Evolutionary conservation across 768 basidiomycete species (phyloP).

Genomic region (Leccinellum albellum): DNA sequence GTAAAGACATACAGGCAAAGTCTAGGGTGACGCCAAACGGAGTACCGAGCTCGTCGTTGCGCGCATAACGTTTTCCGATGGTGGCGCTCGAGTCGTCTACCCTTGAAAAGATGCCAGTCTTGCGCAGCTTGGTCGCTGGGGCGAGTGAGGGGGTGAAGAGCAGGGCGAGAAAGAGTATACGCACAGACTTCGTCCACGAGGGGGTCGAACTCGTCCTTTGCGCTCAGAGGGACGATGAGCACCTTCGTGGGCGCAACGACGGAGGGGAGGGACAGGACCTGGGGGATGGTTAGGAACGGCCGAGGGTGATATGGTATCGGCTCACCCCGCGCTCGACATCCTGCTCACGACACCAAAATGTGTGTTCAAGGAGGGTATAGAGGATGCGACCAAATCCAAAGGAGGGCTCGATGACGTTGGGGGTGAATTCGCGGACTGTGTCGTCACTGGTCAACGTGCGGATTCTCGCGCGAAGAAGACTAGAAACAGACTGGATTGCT

Average conservation of each 20-base stretch:
- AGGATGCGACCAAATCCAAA: conserved; percentile 96
- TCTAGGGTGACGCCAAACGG: conserved; percentile 96
- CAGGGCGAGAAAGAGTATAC: conserved; percentile 33
- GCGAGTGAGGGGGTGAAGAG: not conserved
- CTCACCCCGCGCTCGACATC: conserved; percentile 86
- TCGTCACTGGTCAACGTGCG: conserved; percentile 18
- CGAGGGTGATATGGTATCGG: conserved; percentile 4
- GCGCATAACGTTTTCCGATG: conserved; percentile 94
- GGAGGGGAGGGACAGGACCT: conserved; percentile 90
- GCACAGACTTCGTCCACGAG: conserved; percentile 86
- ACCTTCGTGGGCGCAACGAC: conserved; percentile 94
- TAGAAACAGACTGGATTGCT: conserved; percentile 67
- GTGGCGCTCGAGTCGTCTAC: conserved; percentile 95
- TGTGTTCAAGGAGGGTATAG: conserved; percentile 91
- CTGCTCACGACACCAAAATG: conserved; percentile 91
- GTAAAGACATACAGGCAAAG: conserved; percentile 64
- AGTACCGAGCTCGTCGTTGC: conserved; percentile 98
- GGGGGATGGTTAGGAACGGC: not conserved
- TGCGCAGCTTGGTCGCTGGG: conserved; percentile 80
- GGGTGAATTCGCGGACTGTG: conserved; percentile 89
- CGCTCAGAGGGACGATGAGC: conserved; percentile 90
- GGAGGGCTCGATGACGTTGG: conserved; percentile 98
- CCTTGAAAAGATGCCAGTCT: conserved; percentile 84
- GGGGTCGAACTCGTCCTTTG: conserved; percentile 78
- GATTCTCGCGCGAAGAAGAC: conserved; percentile 3